Percentiles rank a stretch among this genome's conserved stretches.
Evolutionary conservation across 1,139 yeast genomes (phyloP).

Genomic region (Saccharomycopsis phalli): DNA sequence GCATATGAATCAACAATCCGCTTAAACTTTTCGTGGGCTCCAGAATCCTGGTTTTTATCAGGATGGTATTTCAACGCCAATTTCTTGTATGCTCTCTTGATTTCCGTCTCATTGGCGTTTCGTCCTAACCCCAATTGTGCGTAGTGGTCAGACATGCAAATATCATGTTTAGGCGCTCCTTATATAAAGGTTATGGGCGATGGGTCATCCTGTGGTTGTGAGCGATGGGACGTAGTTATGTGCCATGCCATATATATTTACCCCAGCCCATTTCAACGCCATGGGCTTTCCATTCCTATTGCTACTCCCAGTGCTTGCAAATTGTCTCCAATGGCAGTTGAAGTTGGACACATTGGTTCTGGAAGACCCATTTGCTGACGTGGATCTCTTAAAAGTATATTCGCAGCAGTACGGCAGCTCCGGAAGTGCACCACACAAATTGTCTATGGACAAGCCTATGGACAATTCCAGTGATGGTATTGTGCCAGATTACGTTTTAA

Average conservation of each 20-base stretch:
- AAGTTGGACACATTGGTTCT: too few species aligned
- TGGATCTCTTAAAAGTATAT: too few species aligned
- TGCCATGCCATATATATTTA: slow-evolving; percentile 1
- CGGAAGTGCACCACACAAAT: too few species aligned
- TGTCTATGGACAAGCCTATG: too few species aligned
- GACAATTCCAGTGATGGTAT: too few species aligned
- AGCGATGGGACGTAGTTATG: neutral
- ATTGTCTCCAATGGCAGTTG: too few species aligned
- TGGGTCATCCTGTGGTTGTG: neutral
- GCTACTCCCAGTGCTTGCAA: too few species aligned
- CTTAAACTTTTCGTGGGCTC: slow-evolving; percentile 54
- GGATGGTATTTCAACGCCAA: slow-evolving; percentile 91
- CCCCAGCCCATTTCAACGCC: too few species aligned
- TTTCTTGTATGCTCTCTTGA: slow-evolving; percentile 84
- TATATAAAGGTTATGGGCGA: neutral
- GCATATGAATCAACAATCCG: slow-evolving; percentile 13
- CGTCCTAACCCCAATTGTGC: slow-evolving; percentile 65
- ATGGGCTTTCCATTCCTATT: too few species aligned
- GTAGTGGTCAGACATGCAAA: slow-evolving; percentile 64
- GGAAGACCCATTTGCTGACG: too few species aligned
- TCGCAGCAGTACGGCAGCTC: too few species aligned
- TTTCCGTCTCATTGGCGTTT: slow-evolving; percentile 61
- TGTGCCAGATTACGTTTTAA: slow-evolving; percentile 70
- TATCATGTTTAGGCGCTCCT: too few species aligned
- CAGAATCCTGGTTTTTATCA: slow-evolving; percentile 89